phyloP scores from a whole-genome alignment of 768 basidiomycete species.

The Sporobolomyces pararoseus region DNA sequence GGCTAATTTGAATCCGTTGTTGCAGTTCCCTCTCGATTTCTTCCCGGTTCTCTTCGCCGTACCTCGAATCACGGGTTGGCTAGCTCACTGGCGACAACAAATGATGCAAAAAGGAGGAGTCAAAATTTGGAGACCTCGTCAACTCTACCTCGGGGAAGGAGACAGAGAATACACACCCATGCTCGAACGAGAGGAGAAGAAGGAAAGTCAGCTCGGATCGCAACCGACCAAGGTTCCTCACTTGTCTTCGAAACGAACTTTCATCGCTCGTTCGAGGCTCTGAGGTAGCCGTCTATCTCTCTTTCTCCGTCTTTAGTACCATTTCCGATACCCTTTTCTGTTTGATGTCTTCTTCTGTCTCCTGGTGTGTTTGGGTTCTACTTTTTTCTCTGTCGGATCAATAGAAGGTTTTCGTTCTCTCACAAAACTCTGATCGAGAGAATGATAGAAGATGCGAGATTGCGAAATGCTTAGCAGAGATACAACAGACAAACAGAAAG shows the following conservation, averaged over 20 bases:
- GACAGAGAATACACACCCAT: constrained; percentile 72
- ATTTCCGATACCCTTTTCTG: not conserved
- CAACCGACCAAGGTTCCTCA: constrained; percentile 36
- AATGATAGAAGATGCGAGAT: not conserved
- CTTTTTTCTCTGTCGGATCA: not conserved
- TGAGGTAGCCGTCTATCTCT: not conserved
- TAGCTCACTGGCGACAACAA: constrained; percentile 86
- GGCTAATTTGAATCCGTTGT: no score
- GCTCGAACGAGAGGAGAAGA: constrained; percentile 56
- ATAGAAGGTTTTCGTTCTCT: not conserved
- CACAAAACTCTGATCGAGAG: no score
- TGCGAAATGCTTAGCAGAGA: not conserved
- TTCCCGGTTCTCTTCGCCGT: constrained; percentile 92
- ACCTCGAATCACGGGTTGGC: constrained; percentile 86
- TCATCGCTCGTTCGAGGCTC: constrained; percentile 34
- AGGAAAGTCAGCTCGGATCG: not conserved
- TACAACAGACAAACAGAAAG: constrained; percentile 3
- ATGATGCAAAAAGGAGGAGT: constrained; percentile 85
- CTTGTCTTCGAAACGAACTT: constrained; percentile 32
- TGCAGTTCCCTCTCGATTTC: constrained; percentile 81
- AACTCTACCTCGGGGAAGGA: constrained; percentile 74
- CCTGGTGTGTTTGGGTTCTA: not conserved
- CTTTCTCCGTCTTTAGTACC: no score
- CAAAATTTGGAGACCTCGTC: constrained; percentile 65
- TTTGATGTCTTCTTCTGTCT: no score